Conservation (phyloP, 495 filamentous ascomycete genomes). For the Cladorrhinum samala region DNA sequence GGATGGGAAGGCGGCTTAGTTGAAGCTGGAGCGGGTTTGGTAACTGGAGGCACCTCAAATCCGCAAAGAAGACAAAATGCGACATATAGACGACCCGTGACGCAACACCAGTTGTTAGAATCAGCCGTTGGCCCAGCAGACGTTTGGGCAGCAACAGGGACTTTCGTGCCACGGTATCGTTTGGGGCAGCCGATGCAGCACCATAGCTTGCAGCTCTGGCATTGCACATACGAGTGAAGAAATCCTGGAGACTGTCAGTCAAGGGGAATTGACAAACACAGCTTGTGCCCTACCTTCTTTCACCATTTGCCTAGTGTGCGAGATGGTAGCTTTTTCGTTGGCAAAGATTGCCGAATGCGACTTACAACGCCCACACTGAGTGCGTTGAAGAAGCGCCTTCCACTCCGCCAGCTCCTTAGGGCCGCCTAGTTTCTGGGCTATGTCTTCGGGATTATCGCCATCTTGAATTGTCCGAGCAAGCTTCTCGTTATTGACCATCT, state of each 20-base stretch:
- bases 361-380: neutral
- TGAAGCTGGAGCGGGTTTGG: too few relatives aligned
- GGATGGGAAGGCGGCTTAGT: too few relatives aligned
- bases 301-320: constrained; percentile 7
- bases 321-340: neutral
- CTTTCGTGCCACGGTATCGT: too few relatives aligned
- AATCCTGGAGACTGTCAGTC: constrained; percentile 7
- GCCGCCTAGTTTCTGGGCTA: too few relatives aligned
- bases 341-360: neutral
- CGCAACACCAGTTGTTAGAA: constrained; percentile 35
- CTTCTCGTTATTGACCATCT: too few relatives aligned
- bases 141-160: too few relatives aligned
- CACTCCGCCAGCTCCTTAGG: neutral
- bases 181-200: constrained; percentile 8
- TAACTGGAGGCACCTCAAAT: constrained; percentile 1
- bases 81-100: constrained; percentile 24
- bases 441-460: too few relatives aligned
- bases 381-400: neutral
- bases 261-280: too few relatives aligned
- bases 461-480: too few relatives aligned
- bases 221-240: constrained; percentile 13
- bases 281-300: neutral
- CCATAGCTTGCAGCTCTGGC: constrained; percentile 9
- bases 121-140: too few relatives aligned
- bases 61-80: constrained; percentile 31